Base-by-base conservation (phyloP, 768 basidiomycete species). In the Baorangia bicolor region DNA sequence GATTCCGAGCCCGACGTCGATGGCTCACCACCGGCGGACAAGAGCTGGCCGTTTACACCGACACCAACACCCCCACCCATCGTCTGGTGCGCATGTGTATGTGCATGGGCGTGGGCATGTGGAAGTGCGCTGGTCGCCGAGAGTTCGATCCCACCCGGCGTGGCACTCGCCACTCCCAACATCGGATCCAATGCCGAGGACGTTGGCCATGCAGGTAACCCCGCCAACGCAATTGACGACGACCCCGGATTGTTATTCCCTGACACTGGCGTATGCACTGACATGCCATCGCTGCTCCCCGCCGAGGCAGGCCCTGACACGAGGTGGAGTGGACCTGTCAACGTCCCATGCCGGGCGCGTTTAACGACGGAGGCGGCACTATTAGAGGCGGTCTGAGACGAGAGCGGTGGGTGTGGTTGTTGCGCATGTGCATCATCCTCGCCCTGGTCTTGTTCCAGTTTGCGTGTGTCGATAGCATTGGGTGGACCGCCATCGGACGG, bases 191-290 rank as follows among this genome's bases (percentile, higher is more conserved):
- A 34, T 0, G 65, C n/a, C 5, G 71, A 67, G 18, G 69, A 18
- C 4, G 68, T 66, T 13, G 70, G 70, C 70, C 72, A 73, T 3
- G 72, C 68, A 20, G 72, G 72, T 21, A 72, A 28, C 3, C 70
- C 71, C 4, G 66, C 66, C 25, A 69, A 52, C 0, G 67, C 56
- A 12, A 69, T 60, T 1, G 71, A 65, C 5, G 60, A 57, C 12
- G 65, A 41, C 3, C 52, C 41, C 2, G 52, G 25, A 28, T 56
- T 64, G 47, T 30, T 57, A 21, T 34, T 59, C 33, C 55, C 59
- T 0, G 58, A 60, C 7, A 60, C 53, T 1, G 60, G 58, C 6
- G 65, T 68, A 37, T 63, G 68, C 2, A 43, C 57, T 9, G 64
- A 62, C 28, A 67, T 58, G 0, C 58, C 53, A 48, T 64, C 66